A percentile compares a stretch with the other conserved stretches of the same genome.
phyloP scores from a whole-genome alignment of 345 rosid species.

The Orychophragmus violaceus region DNA sequence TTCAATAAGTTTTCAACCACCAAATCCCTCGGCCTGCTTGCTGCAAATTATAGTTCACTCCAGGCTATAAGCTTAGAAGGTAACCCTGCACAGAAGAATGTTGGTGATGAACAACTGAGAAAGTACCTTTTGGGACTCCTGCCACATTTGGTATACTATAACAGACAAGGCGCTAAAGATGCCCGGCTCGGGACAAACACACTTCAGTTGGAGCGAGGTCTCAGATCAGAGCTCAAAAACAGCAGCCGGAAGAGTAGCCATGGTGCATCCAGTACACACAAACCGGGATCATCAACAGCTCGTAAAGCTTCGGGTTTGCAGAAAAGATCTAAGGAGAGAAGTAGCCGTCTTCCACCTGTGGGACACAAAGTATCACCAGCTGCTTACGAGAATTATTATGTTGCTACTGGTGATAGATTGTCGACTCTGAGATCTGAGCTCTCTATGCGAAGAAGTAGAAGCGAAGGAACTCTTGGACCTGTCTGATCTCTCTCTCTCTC shows the following conservation, averaged over 20 bases:
- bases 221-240: constrained; percentile 56
- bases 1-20: constrained; percentile 85
- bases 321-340: constrained; percentile 47
- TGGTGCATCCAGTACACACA: constrained; percentile 34
- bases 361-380: constrained; percentile 44
- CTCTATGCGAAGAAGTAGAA: constrained; percentile 59
- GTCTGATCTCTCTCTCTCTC: constrained; percentile 22
- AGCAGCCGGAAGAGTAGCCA: constrained; percentile 52
- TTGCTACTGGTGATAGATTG: constrained; percentile 44
- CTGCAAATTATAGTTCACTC: constrained; percentile 87
- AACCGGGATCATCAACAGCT: constrained; percentile 44
- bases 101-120: constrained; percentile 90
- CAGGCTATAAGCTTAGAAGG: constrained; percentile 97
- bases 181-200: constrained; percentile 51
- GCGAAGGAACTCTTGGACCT: constrained; percentile 63
- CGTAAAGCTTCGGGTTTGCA: constrained; percentile 46
- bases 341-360: constrained; percentile 47
- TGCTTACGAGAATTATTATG: constrained; percentile 32
- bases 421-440: constrained; percentile 42
- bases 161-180: constrained; percentile 73
- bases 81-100: constrained; percentile 93
- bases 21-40: constrained; percentile 86
- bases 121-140: constrained; percentile 75
- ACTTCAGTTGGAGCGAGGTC: constrained; percentile 57
- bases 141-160: constrained; percentile 74